These are phyloP conservation scores for Solanum piurae DNA, from an alignment of 257 asterid species.

Conservation along the genomic window DNA sequence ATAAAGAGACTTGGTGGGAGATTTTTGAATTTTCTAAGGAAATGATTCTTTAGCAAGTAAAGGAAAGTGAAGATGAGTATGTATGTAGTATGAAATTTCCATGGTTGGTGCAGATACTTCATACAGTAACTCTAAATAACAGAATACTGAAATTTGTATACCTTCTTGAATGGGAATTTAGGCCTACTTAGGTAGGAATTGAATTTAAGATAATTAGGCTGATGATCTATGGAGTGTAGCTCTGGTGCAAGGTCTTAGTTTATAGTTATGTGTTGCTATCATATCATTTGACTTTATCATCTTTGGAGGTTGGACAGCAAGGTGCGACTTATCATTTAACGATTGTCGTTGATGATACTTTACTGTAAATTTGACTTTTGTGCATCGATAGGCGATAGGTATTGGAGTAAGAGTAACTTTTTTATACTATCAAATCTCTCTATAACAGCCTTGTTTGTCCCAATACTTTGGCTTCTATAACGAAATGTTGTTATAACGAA, in stretches of 20 bases:
- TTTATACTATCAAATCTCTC: neutral
- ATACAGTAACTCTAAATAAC: neutral
- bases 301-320: neutral
- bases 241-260: neutral
- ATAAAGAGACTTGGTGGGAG: slow-evolving; percentile 59
- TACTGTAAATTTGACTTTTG: neutral
- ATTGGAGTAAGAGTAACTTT: neutral
- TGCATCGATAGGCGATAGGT: neutral
- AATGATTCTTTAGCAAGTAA: slow-evolving; percentile 7
- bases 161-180: neutral
- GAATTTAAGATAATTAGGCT: neutral
- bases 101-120: neutral
- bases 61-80: slow-evolving; percentile 3
- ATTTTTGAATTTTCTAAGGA: slow-evolving; percentile 30
- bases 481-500: neutral
- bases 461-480: neutral
- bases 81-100: slow-evolving; percentile 5
- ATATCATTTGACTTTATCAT: neutral
- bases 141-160: neutral
- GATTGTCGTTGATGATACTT: neutral
- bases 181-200: neutral
- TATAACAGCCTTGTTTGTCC: neutral
- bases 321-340: neutral
- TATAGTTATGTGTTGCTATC: neutral
- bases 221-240: neutral